Percentiles rank a stretch among this genome's conserved stretches.
phyloP scores from a whole-genome alignment of 805 yeast species.

The Candida berthetii region DNA sequence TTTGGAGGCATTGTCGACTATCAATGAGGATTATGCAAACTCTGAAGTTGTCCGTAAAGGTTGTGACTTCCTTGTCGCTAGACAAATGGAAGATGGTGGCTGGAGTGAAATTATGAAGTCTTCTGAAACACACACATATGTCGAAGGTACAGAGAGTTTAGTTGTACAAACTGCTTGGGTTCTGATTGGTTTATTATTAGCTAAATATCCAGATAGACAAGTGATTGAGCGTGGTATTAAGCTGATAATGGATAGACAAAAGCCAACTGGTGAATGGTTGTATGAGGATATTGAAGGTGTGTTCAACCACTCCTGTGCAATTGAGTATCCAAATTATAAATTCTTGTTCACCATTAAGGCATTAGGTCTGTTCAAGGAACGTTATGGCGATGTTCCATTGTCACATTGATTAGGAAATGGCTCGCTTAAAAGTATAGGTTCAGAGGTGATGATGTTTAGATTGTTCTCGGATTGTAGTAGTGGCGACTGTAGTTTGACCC shows the following conservation, averaged over 20 bases:
- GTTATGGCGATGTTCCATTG: slow-evolving; percentile 7
- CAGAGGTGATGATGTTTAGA: slow-evolving; percentile 4
- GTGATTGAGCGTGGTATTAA: slow-evolving; percentile 60
- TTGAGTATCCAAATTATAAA: slow-evolving; percentile 92
- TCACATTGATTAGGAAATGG: not conserved
- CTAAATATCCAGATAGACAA: slow-evolving; percentile 66
- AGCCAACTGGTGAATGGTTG: slow-evolving; percentile 75
- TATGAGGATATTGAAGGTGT: slow-evolving; percentile 91
- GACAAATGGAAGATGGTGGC: slow-evolving; percentile 87
- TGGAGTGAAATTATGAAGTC: slow-evolving; percentile 97
- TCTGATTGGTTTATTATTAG: slow-evolving; percentile 71
- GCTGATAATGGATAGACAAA: slow-evolving; percentile 62
- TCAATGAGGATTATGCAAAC: slow-evolving; percentile 56
- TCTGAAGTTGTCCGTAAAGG: slow-evolving; percentile 62
- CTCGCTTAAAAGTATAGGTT: slow-evolving; percentile 8
- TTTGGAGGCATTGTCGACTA: slow-evolving; percentile 77
- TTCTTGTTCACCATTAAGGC: slow-evolving; percentile 92
- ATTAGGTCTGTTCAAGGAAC: slow-evolving; percentile 56
- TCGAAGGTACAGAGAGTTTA: slow-evolving; percentile 53
- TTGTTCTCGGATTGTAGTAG: not conserved
- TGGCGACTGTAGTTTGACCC: not conserved
- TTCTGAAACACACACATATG: slow-evolving; percentile 74
- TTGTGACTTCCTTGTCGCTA: slow-evolving; percentile 74
- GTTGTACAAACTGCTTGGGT: slow-evolving; percentile 96
- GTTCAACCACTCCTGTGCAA: slow-evolving; percentile 89